Evolutionary conservation across 73 alveolate species (phyloP), one percentile per base, ranked within the genome.

Genomic region (Paramecium primaurelia): DNA sequence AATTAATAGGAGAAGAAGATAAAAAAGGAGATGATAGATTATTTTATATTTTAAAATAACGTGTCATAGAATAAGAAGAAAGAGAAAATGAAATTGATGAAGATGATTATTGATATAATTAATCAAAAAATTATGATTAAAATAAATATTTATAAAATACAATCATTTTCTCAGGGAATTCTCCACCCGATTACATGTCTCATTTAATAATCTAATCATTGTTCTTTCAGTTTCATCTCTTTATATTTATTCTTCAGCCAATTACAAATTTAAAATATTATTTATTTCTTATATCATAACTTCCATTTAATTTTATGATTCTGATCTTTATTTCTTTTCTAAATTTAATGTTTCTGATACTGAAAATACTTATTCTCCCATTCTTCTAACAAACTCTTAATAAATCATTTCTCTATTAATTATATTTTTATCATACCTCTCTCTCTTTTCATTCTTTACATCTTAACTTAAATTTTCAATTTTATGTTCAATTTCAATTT

Each of bases 101-200:
- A 64, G 84, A 64, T 34, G 42, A 28, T 32, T 32, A 64, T 64
- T 64, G 84, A 64, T 32, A 7, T 64, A 64, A 64, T 34, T 28
- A 14, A 28, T 2, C 20, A 9, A 54, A 54, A 4, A 0, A 54
- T 54, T 54, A 54, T 54, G 69, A 54, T 54, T 54, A n/a, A 16
- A 18, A 54, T 54, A 1, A 54, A 54, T 22, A 18, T 54, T 18
- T 4, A 5, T 18, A 18, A 16, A 4, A 54, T 54, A 14, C 32
- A 54, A n/a, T 68, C 85, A 68, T 26, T 36, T 58, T 90, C 95
- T 58, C 60, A 95, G 58, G 22, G 93, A 86, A 47, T 59, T 95
- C 91, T 95, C 97, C 26, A 94, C 98, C 68, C 97, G 54, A 11
- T 47, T 54, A 77, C 96, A 94, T 32, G 97, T 95, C 86, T 94